Conservation (phyloP, 2,329 filamentous ascomycete genomes). For the Phaeosphaeria sp. region DNA sequence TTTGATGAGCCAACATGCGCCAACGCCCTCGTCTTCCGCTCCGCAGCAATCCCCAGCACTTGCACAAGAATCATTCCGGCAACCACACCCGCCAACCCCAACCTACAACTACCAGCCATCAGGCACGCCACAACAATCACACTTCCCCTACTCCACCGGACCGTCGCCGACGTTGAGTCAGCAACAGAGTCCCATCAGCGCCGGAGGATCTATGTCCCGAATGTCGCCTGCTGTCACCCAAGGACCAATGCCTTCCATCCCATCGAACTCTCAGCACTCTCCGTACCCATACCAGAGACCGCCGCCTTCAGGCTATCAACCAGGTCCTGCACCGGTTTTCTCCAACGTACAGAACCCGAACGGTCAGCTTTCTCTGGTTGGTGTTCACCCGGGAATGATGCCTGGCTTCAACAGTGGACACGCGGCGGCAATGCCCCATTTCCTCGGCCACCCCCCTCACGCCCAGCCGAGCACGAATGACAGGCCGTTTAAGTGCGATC, state of each 20-base stretch:
- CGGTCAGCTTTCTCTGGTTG: conserved; percentile 74
- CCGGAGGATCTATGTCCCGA: conserved; percentile 54
- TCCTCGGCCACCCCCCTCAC: conserved; percentile 60
- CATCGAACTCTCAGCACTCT: conserved; percentile 54
- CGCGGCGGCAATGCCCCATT: conserved; percentile 69
- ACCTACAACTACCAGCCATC: conserved; percentile 69
- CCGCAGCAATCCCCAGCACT: conserved; percentile 61
- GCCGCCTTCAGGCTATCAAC: conserved; percentile 50
- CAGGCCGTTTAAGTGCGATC: conserved; percentile 91
- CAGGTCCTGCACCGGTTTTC: conserved; percentile 70
- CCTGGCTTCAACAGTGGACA: conserved; percentile 67
- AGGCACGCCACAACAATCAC: conserved; percentile 57
- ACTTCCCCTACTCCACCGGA: conserved; percentile 58
- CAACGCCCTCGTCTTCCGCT: conserved; percentile 47
- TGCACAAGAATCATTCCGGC: conserved; percentile 65
- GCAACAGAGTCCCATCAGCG: conserved; percentile 57
- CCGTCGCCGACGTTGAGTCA: conserved; percentile 54
- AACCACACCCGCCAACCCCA: conserved; percentile 65
- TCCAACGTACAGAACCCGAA: conserved; percentile 79
- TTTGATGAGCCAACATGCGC: conserved; percentile 53
- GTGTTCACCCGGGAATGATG: conserved; percentile 65
- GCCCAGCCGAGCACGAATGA: conserved; percentile 69
- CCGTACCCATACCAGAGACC: conserved; percentile 57
- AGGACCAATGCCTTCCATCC: conserved; percentile 53
- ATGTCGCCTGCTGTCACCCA: conserved; percentile 61